Base-by-base conservation (phyloP, 1,284 basidiomycete species). In the Sanghuangporus sanghuang region DNA sequence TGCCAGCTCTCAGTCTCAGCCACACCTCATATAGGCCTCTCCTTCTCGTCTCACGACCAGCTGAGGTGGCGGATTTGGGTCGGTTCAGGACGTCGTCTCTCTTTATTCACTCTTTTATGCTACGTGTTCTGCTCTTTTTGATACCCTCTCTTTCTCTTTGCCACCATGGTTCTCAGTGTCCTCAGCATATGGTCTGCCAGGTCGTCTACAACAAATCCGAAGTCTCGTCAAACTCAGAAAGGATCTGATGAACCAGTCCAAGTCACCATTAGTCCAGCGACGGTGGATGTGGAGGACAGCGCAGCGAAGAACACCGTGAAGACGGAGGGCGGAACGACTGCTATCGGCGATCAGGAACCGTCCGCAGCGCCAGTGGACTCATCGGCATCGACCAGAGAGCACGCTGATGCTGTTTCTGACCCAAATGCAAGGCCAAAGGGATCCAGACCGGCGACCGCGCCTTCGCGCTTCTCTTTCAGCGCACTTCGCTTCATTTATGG, bases 401-500 rank as follows among this genome's bases (percentile, higher is more conserved):
- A 21, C 35, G 21, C 9, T 7, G 36, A 40, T 9, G 52, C 16
- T n/a, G 23, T 39, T 40, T 7, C 23, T 3, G 35, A 46, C 3
- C 40, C 11, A 18, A 21, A 6, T 49, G 46, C 40, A 21, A 16
- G 40, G 14, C 2, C n/a, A 5, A 18, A n/a, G n/a, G 21, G 18
- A 16, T 44, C 42, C 39, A 54, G 18, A n/a, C 6, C 12, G 7
- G 38, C 2, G 38, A 7, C 55, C 16, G 11, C 18, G 27, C n/a
- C n/a, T 27, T 11, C 53, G 39, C 61, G 61, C 42, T 77, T 79
- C 62, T 78, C 78, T 27, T 74, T 78, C 62, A 76, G 76, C 6
- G 75, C 78, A 21, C 70, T 77, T 56, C 65, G 72, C 53, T 75
- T 76, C 65, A 70, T 78, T 39, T 59, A 70, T 44, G 70, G 73